These are phyloP conservation scores for Penicillium robsamsonii DNA, from an alignment of 495 filamentous ascomycete genomes.

Conservation along the genomic window DNA sequence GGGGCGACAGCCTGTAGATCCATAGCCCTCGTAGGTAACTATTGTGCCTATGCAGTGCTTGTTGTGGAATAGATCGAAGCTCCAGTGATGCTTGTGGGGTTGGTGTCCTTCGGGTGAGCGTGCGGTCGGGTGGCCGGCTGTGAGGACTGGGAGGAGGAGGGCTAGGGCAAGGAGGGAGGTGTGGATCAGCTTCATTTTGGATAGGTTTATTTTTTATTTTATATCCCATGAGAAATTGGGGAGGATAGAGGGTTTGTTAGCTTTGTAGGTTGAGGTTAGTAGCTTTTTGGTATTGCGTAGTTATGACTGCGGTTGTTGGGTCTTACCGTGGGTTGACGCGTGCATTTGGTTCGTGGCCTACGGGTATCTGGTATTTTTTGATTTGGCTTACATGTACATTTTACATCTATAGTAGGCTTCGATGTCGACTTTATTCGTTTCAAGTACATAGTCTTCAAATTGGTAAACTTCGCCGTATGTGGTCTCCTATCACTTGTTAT, in stretches of 20 bases:
- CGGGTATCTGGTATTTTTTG: neutral
- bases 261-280: neutral
- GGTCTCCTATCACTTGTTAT: neutral
- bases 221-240: no score
- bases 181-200: constrained; percentile 1
- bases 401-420: neutral
- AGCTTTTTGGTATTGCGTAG: neutral
- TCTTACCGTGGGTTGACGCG: constrained; percentile 4
- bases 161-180: neutral
- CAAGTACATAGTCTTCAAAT: neutral
- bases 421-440: neutral
- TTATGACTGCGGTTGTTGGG: neutral
- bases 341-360: neutral
- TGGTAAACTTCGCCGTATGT: neutral
- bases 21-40: constrained; percentile 8
- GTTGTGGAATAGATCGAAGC: constrained; percentile 16
- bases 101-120: neutral
- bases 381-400: neutral
- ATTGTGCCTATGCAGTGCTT: constrained; percentile 4
- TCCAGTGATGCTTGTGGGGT: constrained; percentile 6
- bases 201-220: no score
- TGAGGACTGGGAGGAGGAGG: neutral
- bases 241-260: no score
- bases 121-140: neutral
- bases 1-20: constrained; percentile 9